A percentile compares a stretch with the other conserved stretches of the same genome.
Evolutionary conservation across 805 yeast genomes (phyloP).

Genomic region (Saccharomycopsis sp.): DNA sequence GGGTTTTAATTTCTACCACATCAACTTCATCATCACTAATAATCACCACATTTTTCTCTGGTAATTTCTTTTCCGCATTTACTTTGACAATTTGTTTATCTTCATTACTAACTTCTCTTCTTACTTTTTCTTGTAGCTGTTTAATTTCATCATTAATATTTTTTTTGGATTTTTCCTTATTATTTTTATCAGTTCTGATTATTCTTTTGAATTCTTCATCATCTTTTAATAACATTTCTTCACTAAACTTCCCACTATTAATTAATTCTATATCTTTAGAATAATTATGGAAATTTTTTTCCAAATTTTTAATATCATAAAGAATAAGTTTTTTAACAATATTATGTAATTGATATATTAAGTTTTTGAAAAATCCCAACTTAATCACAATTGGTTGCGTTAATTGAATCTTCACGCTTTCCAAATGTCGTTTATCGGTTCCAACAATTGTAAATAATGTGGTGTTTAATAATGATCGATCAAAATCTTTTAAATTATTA

Average conservation of each 20-base stretch:
- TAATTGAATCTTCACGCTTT: slow-evolving; percentile 9
- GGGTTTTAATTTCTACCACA: neutral
- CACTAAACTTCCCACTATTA: slow-evolving; percentile 15
- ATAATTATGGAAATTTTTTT: slow-evolving; percentile 11
- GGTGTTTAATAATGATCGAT: no score
- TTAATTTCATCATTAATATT: slow-evolving; percentile 10
- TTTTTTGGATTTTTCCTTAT: neutral
- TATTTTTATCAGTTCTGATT: no score
- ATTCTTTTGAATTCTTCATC: slow-evolving; percentile 9
- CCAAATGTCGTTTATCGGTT: slow-evolving; percentile 4
- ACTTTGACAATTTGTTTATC: no score
- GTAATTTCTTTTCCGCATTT: neutral
- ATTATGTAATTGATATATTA: slow-evolving; percentile 14
- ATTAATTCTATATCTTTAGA: slow-evolving; percentile 10
- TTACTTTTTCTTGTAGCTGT: slow-evolving; percentile 4
- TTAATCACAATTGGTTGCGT: slow-evolving; percentile 12
- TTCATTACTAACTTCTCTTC: neutral
- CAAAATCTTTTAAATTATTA: no score
- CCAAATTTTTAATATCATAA: slow-evolving; percentile 15
- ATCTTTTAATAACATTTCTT: slow-evolving; percentile 15
- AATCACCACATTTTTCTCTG: no score
- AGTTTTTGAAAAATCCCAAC: slow-evolving; percentile 13
- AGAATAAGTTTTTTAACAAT: slow-evolving; percentile 15
- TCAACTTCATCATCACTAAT: no score
- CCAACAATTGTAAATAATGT: neutral